These are phyloP conservation scores for Wickerhamiella lipophila DNA, from an alignment of 805 yeast species.

Conservation along the genomic window DNA sequence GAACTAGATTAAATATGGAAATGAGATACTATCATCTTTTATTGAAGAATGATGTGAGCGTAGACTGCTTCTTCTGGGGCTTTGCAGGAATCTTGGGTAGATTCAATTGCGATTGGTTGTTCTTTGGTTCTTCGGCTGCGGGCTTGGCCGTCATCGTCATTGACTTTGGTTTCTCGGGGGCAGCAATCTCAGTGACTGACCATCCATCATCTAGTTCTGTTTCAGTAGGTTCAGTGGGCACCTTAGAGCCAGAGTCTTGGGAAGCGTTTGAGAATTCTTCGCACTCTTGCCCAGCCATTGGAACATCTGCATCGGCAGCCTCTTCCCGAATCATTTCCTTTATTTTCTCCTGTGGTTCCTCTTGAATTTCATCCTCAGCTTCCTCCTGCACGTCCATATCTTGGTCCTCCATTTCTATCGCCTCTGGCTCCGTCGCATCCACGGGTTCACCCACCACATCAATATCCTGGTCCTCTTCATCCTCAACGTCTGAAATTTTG, in stretches of 20 bases:
- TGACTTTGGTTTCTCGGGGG: not conserved
- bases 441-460: not conserved
- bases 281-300: no score
- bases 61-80: slow-evolving; percentile 6
- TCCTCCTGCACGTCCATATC: not conserved
- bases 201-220: not conserved
- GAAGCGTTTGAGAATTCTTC: no score
- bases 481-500: not conserved
- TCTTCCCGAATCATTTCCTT: not conserved
- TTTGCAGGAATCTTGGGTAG: slow-evolving; percentile 5
- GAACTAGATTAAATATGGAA: not conserved
- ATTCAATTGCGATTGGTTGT: not conserved
- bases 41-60: slow-evolving; percentile 10
- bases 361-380: not conserved
- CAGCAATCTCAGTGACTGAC: not conserved
- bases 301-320: not conserved
- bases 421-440: not conserved
- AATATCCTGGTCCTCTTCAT: not conserved
- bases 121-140: not conserved
- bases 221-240: not conserved
- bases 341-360: not conserved
- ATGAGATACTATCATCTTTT: not conserved
- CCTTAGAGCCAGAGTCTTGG: not conserved
- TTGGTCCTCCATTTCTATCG: not conserved
- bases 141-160: not conserved